Evolutionary conservation across 768 basidiomycete genomes (phyloP), one percentile per base, ranked within the genome.

Genomic region (Mycena filopes): DNA sequence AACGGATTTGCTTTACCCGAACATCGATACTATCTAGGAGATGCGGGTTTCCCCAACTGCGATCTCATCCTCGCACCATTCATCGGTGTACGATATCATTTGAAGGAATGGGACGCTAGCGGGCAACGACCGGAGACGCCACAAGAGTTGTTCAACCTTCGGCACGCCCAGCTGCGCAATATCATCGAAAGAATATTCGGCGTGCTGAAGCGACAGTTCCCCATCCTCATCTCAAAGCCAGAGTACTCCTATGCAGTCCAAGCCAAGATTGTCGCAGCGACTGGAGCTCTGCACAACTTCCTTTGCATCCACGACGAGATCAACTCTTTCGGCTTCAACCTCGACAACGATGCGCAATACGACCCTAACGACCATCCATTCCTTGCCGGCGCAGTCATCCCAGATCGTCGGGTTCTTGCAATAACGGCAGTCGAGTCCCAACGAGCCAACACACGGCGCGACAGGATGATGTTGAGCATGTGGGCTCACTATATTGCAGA

Each of bases 1-100:
- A 13, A 65, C n/a, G 60, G 68, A 16, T 43, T 74, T 31, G 36
- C 31, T n/a, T 46, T 63, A 10, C 54, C 54, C 12, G 38, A 56
- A 8, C 71, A 70, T 0, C 38, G 54, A 16, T 74, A 71, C 56
- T 76, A 72, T 49, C 71, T 79, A 18, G 76, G 63, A 3, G 73
- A 79, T 71, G 75, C 74, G 21, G 76, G 75, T 0, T 77, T 73
- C 67, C 48, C 70, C 15, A 29, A 23, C 9, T 73, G 73, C 55
- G 54, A 67, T 62, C 51, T 66, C 0, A 48, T 76, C 5, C 48
- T 79, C 15, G 63, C 74, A 9, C 75, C 75, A 16, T 76, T 73
- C 55, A 61, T 69, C 12, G 71, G 70, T 16, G 72, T 74, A 3
- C 62, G 71, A 1, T 79, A 78, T 76, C 36, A 79, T 58, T 57